These are phyloP conservation scores for Scheffersomyces insectosa DNA, from an alignment of 1,139 yeast genomes.

Conservation along the genomic window DNA sequence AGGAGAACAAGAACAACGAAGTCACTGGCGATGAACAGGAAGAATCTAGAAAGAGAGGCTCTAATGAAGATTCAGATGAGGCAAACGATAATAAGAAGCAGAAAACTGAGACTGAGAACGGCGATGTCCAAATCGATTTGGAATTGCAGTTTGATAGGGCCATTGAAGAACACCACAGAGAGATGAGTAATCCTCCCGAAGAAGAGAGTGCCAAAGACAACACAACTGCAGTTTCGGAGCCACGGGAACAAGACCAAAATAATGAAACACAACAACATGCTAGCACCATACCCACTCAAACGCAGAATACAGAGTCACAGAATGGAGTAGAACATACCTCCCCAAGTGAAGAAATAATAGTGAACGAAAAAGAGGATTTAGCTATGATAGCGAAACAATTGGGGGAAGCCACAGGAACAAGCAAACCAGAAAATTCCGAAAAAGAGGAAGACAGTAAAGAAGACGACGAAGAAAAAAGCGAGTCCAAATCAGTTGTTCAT, in stretches of 20 bases:
- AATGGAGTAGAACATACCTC: not conserved
- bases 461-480: constrained; percentile 16
- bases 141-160: constrained; percentile 9
- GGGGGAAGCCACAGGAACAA: constrained; percentile 22
- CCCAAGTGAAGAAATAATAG: not conserved
- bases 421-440: constrained; percentile 8
- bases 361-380: constrained; percentile 18
- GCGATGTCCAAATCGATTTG: constrained; percentile 1
- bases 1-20: no score
- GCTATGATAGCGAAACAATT: constrained; percentile 23
- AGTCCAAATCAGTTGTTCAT: constrained; percentile 14
- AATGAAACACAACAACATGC: not conserved
- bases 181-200: not conserved
- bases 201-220: not conserved
- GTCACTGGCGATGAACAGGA: constrained; percentile 1
- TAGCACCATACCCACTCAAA: not conserved
- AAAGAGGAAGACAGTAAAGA: constrained; percentile 1
- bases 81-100: constrained; percentile 4
- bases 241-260: not conserved
- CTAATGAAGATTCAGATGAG: not conserved
- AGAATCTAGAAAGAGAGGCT: constrained; percentile 8
- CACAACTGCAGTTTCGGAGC: not conserved
- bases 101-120: constrained; percentile 2
- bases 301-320: not conserved
- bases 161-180: constrained; percentile 7